A percentile compares a stretch with the other conserved stretches of the same genome.
phyloP scores from a whole-genome alignment of 176 grass and related monocot genomes.

The Thinopyrum elongatum region DNA sequence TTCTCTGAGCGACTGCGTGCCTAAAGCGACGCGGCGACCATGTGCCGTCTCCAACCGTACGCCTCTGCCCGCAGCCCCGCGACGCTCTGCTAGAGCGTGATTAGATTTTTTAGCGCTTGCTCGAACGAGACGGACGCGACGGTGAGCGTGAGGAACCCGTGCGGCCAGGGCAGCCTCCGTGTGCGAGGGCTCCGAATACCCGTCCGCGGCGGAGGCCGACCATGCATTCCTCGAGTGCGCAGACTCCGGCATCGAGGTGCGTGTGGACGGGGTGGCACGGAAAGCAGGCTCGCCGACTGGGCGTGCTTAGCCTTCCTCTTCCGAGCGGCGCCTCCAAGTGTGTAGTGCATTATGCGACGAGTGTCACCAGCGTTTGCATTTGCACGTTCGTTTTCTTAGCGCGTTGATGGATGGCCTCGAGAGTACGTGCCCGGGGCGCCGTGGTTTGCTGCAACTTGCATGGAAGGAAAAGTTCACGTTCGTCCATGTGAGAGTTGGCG shows the following conservation, averaged over 20 bases:
- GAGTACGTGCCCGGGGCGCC: too few species aligned
- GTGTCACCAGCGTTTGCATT: too few species aligned
- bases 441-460: too few species aligned
- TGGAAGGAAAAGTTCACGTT: too few species aligned
- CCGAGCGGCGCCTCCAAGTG: too few species aligned
- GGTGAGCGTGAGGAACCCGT: constrained; percentile 46
- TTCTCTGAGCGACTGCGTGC: constrained; percentile 9
- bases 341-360: too few species aligned
- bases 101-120: not conserved
- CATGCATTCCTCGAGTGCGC: constrained; percentile 33
- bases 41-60: constrained; percentile 35
- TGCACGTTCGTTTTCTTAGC: too few species aligned
- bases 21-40: constrained; percentile 18
- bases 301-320: too few species aligned
- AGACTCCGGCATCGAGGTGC: constrained; percentile 25
- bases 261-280: constrained; percentile 39
- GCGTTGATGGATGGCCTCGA: too few species aligned
- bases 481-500: too few species aligned
- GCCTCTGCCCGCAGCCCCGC: constrained; percentile 19
- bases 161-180: constrained; percentile 28
- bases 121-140: constrained; percentile 58
- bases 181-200: constrained; percentile 14
- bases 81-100: constrained; percentile 36
- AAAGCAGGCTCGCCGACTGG: too few species aligned
- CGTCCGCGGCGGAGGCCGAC: not conserved